Evolutionary conservation across 2,329 filamentous ascomycete species (phyloP), one percentile per base, ranked within the genome.

Genomic region (Acephala macrosclerotiorum): DNA sequence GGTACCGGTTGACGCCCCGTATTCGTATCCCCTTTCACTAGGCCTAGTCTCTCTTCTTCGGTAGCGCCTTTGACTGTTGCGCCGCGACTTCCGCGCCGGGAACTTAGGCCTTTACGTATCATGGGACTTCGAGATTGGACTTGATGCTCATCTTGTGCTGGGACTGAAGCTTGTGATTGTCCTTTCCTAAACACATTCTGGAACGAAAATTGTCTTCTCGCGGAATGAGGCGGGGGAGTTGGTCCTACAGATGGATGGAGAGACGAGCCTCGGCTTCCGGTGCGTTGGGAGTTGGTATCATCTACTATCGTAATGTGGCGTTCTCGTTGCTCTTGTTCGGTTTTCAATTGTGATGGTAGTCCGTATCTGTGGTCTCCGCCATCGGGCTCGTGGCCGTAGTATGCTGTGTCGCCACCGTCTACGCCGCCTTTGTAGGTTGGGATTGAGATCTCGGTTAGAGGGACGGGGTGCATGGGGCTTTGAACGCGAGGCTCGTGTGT

Each of bases 151-250:
- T 71, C 70, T 8, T 67, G 60, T 58, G 55, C 11, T 22, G 45
- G 45, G 9, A 22, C 45, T 33, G 29, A 58, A 47, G 61, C 63
- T 25, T 64, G 57, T 1, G 59, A 49, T 45, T 64, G 63, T 1
- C 66, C 67, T 62, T 73, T 74, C 36, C 71, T 53, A 55, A 97
- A 96, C 60, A 97, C 88, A 70, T 91, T 93, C 70, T 94, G 91
- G 83, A 98, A 98, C 20, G 92, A 96, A 80, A 98, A 99, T 75
- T 97, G 93, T 66, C 95, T 86, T 70, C 83, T 86, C 12, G 91
- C 87, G 35, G 82, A 81, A 62, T 85, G 87, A 3, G 84, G 88
- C 4, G 89, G 89, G 1, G 89, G 89, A 3, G 75, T 77, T 0
- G 90, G 89, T 1, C 79, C 80, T 14, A 84, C 65, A 2, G 61